phyloP scores from a whole-genome alignment of 306 rosid genomes.

The Glycine soja region DNA sequence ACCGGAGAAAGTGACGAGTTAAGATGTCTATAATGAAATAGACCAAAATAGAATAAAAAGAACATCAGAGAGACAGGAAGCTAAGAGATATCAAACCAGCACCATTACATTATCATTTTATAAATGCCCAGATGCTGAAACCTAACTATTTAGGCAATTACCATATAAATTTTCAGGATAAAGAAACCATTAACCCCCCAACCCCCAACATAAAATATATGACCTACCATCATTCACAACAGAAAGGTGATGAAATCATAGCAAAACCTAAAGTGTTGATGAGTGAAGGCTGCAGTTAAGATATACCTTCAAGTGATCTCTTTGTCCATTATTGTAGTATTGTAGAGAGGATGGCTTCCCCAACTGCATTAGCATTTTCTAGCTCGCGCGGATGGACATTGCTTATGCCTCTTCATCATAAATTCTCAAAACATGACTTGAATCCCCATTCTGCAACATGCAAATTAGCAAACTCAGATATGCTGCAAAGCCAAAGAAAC shows the following conservation, averaged over 20 bases:
- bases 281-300: background rate
- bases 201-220: background rate
- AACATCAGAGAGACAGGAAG: background rate
- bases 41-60: background rate
- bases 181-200: too few species aligned
- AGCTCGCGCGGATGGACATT: slow-evolving; percentile 53
- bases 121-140: background rate
- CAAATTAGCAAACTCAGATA: background rate
- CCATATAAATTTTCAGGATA: background rate
- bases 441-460: slow-evolving; percentile 44
- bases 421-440: slow-evolving; percentile 11
- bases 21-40: background rate
- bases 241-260: too few species aligned
- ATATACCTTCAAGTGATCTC: slow-evolving; percentile 78
- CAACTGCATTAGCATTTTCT: slow-evolving; percentile 12
- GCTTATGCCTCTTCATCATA: slow-evolving; percentile 80
- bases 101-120: background rate
- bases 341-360: slow-evolving; percentile 69
- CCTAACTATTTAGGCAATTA: too few species aligned
- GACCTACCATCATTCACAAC: too few species aligned
- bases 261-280: too few species aligned
- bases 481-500: too few species aligned
- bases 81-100: background rate
- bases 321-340: slow-evolving; percentile 26
- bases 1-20: background rate